phyloP scores from a whole-genome alignment of 2,329 filamentous ascomycete species.

The Trichoderma endophyticum region DNA sequence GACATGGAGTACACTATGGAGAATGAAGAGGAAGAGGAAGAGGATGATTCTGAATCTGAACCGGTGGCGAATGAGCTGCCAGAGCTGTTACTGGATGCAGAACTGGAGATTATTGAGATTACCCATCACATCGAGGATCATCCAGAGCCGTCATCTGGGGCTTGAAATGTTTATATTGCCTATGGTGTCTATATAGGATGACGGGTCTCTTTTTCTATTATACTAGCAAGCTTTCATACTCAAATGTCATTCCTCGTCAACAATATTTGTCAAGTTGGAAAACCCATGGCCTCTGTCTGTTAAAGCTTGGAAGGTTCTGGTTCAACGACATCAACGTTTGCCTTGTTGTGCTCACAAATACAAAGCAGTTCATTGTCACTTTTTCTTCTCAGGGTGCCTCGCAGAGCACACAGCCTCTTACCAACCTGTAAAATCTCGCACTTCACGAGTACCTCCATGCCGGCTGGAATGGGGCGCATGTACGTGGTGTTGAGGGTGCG shows the following conservation, averaged over 20 bases:
- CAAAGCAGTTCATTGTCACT: constrained; percentile 53
- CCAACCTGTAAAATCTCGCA: constrained; percentile 59
- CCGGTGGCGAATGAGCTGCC: constrained; percentile 27
- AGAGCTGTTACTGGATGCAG: constrained; percentile 26
- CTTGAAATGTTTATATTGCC: background rate
- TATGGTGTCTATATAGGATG: background rate
- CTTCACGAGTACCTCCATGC: constrained; percentile 50
- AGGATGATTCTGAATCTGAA: constrained; percentile 28
- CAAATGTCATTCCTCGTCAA: background rate
- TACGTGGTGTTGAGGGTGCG: constrained; percentile 66
- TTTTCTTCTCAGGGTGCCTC: constrained; percentile 52
- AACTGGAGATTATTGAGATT: constrained; percentile 23
- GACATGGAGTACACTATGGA: constrained; percentile 29
- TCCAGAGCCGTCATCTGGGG: background rate
- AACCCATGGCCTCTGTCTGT: background rate
- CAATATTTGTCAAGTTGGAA: background rate
- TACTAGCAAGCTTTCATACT: background rate
- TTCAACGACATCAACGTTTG: constrained; percentile 58
- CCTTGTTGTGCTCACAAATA: constrained; percentile 63
- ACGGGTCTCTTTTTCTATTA: background rate
- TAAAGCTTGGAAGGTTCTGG: constrained; percentile 33
- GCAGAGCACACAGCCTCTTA: constrained; percentile 50
- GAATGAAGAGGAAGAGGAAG: constrained; percentile 32
- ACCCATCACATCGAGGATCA: constrained; percentile 13
- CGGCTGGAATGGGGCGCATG: constrained; percentile 57